A percentile compares a stretch with the other conserved stretches of the same genome.
These are phyloP conservation scores for Brassica hybrid DNA, from an alignment of 441 rosid species.

Conservation along the genomic window DNA sequence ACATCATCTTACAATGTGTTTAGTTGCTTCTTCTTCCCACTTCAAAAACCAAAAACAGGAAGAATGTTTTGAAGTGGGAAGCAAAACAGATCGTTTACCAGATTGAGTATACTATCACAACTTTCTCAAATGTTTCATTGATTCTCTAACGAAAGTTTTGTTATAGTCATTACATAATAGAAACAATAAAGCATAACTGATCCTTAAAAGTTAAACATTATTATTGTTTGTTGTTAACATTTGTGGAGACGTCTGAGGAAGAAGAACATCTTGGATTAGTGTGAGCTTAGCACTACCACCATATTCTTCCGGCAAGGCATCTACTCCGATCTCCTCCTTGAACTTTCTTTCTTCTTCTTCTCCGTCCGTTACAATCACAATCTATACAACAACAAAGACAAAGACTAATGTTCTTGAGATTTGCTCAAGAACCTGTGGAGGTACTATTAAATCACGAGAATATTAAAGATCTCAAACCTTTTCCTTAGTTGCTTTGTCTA, in stretches of 20 bases:
- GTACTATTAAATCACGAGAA: background rate
- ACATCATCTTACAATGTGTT: too few relatives aligned
- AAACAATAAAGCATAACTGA: too few relatives aligned
- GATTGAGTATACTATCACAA: too few relatives aligned
- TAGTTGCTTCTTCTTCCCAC: too few relatives aligned
- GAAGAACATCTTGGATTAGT: slow-evolving; percentile 56
- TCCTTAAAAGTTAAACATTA: background rate
- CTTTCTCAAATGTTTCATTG: slow-evolving; percentile 21
- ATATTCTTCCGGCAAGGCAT: slow-evolving; percentile 64
- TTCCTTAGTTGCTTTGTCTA: slow-evolving; percentile 80
- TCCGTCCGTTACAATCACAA: slow-evolving; percentile 48
- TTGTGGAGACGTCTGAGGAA: slow-evolving; percentile 44
- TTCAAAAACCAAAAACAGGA: too few relatives aligned
- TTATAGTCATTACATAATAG: slow-evolving; percentile 3
- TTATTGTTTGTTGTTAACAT: slow-evolving; percentile 20
- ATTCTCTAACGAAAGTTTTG: background rate
- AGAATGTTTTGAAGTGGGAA: background rate
- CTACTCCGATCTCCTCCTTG: slow-evolving; percentile 55
- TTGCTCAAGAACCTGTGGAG: background rate
- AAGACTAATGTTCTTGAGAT: background rate
- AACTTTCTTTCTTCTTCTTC: slow-evolving; percentile 53
- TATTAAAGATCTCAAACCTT: slow-evolving; percentile 56
- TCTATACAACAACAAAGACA: slow-evolving; percentile 2
- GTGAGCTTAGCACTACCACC: slow-evolving; percentile 73
- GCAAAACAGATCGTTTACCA: too few relatives aligned